These are phyloP conservation scores for Penicillium sp. DNA, from an alignment of 2,329 filamentous ascomycete genomes.

Conservation along the genomic window DNA sequence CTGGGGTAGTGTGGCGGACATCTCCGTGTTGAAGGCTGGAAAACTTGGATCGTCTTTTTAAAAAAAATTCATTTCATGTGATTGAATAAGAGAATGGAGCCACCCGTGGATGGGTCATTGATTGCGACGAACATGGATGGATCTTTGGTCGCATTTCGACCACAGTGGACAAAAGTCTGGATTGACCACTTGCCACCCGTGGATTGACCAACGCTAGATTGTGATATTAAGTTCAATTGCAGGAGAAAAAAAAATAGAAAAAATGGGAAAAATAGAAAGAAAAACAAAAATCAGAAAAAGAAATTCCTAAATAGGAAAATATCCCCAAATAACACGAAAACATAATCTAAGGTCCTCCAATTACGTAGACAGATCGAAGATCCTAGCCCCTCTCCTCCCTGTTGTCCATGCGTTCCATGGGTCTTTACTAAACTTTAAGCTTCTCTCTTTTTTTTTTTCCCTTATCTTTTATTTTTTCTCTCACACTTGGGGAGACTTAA, in stretches of 20 bases:
- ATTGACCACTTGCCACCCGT: constrained; percentile 10
- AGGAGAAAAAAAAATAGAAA: not conserved
- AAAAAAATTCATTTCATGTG: not conserved
- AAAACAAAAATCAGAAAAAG: not conserved
- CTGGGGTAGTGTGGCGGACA: constrained; percentile 9
- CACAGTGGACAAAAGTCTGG: constrained; percentile 15
- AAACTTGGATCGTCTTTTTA: not conserved
- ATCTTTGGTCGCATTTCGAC: constrained; percentile 5
- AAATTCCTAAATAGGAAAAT: not conserved
- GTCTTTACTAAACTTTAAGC: constrained; percentile 15
- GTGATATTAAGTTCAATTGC: not conserved
- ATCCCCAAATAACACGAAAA: not conserved
- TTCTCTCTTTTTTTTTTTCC: constrained; percentile 5
- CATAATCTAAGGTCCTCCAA: not conserved
- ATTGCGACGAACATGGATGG: not conserved
- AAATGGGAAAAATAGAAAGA: not conserved
- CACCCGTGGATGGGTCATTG: constrained; percentile 17
- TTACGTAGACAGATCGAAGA: constrained; percentile 24
- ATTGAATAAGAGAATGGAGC: not conserved
- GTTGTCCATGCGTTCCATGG: not conserved
- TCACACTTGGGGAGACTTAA: not conserved
- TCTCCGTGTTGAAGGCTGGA: not conserved
- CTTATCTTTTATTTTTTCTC: not conserved
- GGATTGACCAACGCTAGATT: constrained; percentile 2
- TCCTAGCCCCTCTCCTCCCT: constrained; percentile 19